These are phyloP conservation scores for Pseudofabraea citricarpa DNA, from an alignment of 2,329 filamentous ascomycete genomes.

Conservation along the genomic window DNA sequence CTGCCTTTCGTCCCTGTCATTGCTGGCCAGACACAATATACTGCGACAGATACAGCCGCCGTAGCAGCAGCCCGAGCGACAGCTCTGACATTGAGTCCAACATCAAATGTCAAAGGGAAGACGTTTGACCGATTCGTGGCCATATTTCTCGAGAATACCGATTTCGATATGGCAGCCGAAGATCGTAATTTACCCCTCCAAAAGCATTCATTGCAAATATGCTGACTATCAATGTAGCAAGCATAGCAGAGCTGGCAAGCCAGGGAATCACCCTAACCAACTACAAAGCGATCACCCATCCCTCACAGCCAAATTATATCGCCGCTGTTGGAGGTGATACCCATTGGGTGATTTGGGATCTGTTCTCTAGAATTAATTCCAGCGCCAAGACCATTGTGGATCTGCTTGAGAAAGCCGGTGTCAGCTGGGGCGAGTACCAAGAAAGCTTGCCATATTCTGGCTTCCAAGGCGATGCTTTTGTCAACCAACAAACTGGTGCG, in stretches of 20 bases:
- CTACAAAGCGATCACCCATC: conserved; percentile 62
- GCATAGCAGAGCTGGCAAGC: conserved; percentile 49
- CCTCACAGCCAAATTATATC: conserved; percentile 72
- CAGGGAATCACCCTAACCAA: conserved; percentile 59
- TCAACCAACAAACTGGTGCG: conserved; percentile 58
- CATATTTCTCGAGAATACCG: conserved; percentile 57
- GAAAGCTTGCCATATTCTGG: conserved; percentile 72
- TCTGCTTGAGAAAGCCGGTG: conserved; percentile 56
- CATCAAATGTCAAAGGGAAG: conserved; percentile 43
- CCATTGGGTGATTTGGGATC: conserved; percentile 66
- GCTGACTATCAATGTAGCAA: conserved; percentile 24
- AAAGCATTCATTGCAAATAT: background rate
- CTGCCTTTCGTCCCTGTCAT: background rate
- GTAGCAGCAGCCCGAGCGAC: conserved; percentile 35
- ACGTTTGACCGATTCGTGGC: conserved; percentile 56
- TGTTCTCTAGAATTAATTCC: conserved; percentile 48
- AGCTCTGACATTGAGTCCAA: conserved; percentile 38
- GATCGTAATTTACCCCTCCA: conserved; percentile 22
- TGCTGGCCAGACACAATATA: background rate
- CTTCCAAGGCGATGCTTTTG: conserved; percentile 60
- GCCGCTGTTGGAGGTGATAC: conserved; percentile 62
- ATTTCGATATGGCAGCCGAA: conserved; percentile 9
- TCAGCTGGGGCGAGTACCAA: conserved; percentile 68
- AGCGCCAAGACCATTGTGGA: conserved; percentile 48
- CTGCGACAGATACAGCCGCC: background rate